These are phyloP conservation scores for Actinidia arguta DNA, from an alignment of 179 eudicot species.

Conservation along the genomic window DNA sequence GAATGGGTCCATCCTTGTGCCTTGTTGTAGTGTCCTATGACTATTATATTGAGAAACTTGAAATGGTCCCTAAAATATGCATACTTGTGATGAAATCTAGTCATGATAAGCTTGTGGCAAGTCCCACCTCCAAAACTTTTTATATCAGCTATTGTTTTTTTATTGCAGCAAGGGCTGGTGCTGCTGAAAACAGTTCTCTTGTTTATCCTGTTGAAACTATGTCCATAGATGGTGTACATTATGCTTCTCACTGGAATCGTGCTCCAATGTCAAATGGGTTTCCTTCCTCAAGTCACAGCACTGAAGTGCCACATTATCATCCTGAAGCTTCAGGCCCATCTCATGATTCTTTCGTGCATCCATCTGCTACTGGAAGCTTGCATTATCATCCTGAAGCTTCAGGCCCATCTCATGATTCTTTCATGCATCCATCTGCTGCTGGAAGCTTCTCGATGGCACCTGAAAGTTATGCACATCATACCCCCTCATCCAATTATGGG, in stretches of 20 bases:
- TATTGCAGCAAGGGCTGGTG: slow-evolving; percentile 57
- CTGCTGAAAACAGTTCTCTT: slow-evolving; percentile 53
- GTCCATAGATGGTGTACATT: slow-evolving; percentile 52
- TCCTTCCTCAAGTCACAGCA: slow-evolving; percentile 52
- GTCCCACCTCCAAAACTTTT: background rate
- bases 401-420: slow-evolving; percentile 53
- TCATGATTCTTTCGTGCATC: slow-evolving; percentile 52
- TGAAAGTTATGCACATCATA: slow-evolving; percentile 62
- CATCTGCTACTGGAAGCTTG: slow-evolving; percentile 48
- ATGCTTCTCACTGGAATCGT: slow-evolving; percentile 64
- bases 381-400: slow-evolving; percentile 57
- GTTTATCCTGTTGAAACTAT: slow-evolving; percentile 63
- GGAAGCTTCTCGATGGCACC: slow-evolving; percentile 48
- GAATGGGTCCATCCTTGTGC: background rate
- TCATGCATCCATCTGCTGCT: slow-evolving; percentile 50
- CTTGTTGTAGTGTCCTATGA: background rate
- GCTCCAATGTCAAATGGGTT: slow-evolving; percentile 51
- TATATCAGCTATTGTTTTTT: background rate
- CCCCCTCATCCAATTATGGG: slow-evolving; percentile 70
- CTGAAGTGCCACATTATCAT: slow-evolving; percentile 60
- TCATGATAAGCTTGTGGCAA: background rate
- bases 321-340: slow-evolving; percentile 55
- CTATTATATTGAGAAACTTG: slow-evolving; percentile 1
- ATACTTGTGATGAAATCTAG: background rate
- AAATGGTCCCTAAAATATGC: background rate